Percentiles rank a stretch among this genome's conserved stretches.
phyloP scores from a whole-genome alignment of 2,329 filamentous ascomycete genomes.

The Alternaria angustiovoidea region DNA sequence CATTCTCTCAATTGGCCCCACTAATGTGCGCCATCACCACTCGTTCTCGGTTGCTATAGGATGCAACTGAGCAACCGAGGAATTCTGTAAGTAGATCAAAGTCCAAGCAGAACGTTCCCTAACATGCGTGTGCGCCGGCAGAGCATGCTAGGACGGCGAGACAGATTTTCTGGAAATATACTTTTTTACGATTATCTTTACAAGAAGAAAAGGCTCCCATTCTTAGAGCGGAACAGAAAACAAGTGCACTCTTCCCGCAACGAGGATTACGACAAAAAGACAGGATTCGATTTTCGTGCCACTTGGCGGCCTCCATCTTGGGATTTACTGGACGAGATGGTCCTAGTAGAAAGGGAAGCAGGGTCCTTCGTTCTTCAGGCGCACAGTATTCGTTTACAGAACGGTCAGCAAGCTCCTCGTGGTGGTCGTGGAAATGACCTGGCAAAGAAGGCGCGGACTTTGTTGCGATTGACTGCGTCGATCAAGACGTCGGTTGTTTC shows the following conservation, averaged over 20 bases:
- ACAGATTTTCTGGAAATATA: constrained; percentile 33
- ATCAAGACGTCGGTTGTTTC: constrained; percentile 17
- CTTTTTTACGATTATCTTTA: constrained; percentile 37
- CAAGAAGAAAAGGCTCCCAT: constrained; percentile 28
- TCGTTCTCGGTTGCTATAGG: constrained; percentile 14
- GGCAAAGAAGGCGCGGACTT: constrained; percentile 7
- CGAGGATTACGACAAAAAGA: not conserved
- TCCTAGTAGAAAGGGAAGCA: constrained; percentile 31
- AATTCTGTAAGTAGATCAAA: constrained; percentile 8
- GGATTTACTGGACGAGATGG: constrained; percentile 37
- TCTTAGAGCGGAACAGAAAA: constrained; percentile 38
- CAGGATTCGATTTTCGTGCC: constrained; percentile 9
- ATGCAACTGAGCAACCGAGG: constrained; percentile 16
- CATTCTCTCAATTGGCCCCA: not conserved
- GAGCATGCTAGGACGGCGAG: constrained; percentile 37
- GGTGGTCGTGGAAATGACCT: not conserved
- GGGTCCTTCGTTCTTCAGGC: constrained; percentile 28
- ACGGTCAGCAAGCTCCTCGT: not conserved
- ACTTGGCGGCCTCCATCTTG: constrained; percentile 34
- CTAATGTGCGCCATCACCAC: constrained; percentile 6
- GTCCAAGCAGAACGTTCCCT: not conserved
- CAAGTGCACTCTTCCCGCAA: constrained; percentile 24
- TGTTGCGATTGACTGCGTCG: constrained; percentile 9
- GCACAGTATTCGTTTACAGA: constrained; percentile 21
- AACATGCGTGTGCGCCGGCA: constrained; percentile 1